Percentiles rank a stretch among this genome's conserved stretches.
phyloP scores from a whole-genome alignment of 805 yeast species.

The Yamadazyma sp. region DNA sequence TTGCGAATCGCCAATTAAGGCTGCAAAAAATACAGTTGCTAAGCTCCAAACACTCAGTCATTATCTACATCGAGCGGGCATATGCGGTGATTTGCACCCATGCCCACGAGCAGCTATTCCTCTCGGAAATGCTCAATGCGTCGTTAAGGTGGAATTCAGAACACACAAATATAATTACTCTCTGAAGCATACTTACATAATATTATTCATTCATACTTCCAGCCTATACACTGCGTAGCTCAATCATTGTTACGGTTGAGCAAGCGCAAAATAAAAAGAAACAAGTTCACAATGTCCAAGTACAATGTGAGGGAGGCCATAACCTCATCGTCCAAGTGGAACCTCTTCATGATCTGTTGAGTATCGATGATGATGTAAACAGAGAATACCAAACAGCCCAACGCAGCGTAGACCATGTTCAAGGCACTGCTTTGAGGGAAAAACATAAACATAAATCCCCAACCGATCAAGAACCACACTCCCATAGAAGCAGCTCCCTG shows the following conservation, averaged over 20 bases:
- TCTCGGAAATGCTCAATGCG: no score
- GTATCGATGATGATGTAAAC: constrained; percentile 79
- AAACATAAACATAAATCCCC: constrained; percentile 70
- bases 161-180: no score
- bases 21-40: no score
- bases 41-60: no score
- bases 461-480: constrained; percentile 67
- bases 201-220: no score
- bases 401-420: constrained; percentile 65
- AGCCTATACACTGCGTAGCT: no score
- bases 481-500: constrained; percentile 54
- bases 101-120: no score
- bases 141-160: no score
- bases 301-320: constrained; percentile 75
- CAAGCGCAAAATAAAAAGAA: constrained; percentile 65
- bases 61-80: no score
- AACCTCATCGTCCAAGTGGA: constrained; percentile 82
- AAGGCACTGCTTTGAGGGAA: constrained; percentile 57
- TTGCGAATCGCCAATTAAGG: no score
- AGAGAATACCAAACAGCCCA: constrained; percentile 74
- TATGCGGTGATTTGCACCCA: no score
- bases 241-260: constrained; percentile 11
- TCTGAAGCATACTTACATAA: neutral
- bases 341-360: constrained; percentile 71
- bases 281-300: constrained; percentile 79